Conservation (phyloP, 768 basidiomycete genomes). For the Mrakia frigida region DNA sequence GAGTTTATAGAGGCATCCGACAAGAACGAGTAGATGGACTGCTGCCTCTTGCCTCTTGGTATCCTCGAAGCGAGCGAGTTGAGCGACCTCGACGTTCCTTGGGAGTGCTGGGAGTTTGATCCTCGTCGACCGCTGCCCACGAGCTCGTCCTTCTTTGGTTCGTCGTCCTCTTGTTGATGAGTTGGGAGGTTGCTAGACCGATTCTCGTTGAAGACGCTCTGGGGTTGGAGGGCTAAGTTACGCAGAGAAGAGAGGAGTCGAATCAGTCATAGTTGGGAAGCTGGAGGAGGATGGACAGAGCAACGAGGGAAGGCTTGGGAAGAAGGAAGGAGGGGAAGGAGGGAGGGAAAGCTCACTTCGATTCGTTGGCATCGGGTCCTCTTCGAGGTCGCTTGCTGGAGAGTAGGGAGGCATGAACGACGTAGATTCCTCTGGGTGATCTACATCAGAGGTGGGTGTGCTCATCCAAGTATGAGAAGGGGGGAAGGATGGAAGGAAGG, state of each 20-base stretch:
- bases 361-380: background rate
- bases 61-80: background rate
- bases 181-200: background rate
- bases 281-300: background rate
- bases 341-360: background rate
- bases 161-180: background rate
- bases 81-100: background rate
- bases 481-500: background rate
- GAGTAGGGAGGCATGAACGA: background rate
- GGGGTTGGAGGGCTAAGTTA: background rate
- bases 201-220: constrained; percentile 16
- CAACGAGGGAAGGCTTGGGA: background rate
- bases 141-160: background rate
- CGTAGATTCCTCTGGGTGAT: background rate
- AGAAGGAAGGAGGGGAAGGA: background rate
- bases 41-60: background rate
- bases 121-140: background rate
- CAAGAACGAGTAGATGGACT: constrained; percentile 2
- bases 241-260: background rate
- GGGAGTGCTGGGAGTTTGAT: background rate
- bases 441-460: background rate
- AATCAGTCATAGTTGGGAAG: background rate
- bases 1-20: background rate
- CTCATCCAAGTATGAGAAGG: background rate
- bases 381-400: background rate